Evolutionary conservation across 2,329 filamentous ascomycete species (phyloP).

Genomic region (Lithohypha guttulata): DNA sequence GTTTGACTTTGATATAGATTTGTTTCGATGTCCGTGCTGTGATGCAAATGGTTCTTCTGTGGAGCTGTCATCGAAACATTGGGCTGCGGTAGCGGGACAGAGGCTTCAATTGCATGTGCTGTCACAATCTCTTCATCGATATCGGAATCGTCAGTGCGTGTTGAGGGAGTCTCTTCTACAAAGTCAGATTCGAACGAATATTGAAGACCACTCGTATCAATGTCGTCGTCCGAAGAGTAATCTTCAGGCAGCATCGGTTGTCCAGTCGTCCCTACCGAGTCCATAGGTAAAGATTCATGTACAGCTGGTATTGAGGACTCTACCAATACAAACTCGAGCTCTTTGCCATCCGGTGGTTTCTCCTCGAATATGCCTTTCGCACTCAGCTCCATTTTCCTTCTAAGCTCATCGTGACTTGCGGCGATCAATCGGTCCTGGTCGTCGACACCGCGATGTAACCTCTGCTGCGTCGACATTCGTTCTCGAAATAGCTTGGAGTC

Average conservation of each 20-base stretch:
- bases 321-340: background rate
- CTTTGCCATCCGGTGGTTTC: constrained; percentile 1
- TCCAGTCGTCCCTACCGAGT: no score
- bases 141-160: background rate
- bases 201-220: background rate
- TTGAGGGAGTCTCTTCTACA: no score
- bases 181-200: background rate
- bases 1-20: constrained; percentile 1
- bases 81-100: background rate
- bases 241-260: background rate
- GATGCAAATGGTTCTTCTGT: no score
- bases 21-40: no score
- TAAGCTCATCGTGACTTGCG: constrained; percentile 5
- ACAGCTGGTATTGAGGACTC: background rate
- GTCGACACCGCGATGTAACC: constrained; percentile 4
- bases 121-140: background rate
- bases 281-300: background rate
- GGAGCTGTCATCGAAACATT: no score
- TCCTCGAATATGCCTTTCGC: constrained; percentile 9
- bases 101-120: background rate
- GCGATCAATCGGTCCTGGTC: constrained; percentile 6
- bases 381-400: constrained; percentile 9
- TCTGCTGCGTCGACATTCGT: constrained; percentile 5
- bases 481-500: constrained; percentile 6
- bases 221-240: background rate